A percentile compares a stretch with the other conserved stretches of the same genome.
phyloP scores from a whole-genome alignment of 2,329 filamentous ascomycete genomes.

The Beauveria sp. region DNA sequence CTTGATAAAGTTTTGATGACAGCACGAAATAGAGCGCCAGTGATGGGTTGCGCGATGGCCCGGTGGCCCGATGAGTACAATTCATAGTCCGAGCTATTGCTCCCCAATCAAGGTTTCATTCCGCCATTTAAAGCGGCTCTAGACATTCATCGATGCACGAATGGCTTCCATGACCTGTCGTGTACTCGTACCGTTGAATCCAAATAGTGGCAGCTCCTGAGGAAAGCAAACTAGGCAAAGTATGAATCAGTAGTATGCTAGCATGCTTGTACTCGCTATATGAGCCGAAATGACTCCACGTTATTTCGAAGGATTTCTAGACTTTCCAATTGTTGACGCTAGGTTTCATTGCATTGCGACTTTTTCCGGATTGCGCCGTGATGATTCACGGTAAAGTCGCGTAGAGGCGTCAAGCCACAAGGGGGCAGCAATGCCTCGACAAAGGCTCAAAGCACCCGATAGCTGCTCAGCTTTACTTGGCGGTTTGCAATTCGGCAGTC shows the following conservation, averaged over 20 bases:
- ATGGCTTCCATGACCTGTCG: too few species aligned
- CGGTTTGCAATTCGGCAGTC: not conserved
- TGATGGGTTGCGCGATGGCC: not conserved
- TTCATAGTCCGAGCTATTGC: not conserved
- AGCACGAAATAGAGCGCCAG: not conserved
- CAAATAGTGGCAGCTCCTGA: too few species aligned
- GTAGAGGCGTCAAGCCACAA: not conserved
- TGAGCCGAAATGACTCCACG: too few species aligned
- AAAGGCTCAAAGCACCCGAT: not conserved
- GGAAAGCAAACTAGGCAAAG: too few species aligned
- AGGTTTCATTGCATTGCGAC: not conserved
- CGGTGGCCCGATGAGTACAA: not conserved
- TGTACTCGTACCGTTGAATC: too few species aligned
- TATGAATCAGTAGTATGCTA: too few species aligned
- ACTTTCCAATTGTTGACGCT: not conserved
- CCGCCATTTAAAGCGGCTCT: not conserved
- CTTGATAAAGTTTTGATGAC: not conserved
- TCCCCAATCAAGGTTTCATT: not conserved
- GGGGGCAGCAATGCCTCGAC: not conserved
- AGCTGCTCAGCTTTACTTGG: not conserved
- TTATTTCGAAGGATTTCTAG: not conserved
- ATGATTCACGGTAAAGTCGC: not conserved
- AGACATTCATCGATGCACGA: too few species aligned
- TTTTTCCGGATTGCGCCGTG: not conserved
- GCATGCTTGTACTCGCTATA: too few species aligned